Conservation (phyloP, 805 yeast species). For the Metschnikowia corniflorae region DNA sequence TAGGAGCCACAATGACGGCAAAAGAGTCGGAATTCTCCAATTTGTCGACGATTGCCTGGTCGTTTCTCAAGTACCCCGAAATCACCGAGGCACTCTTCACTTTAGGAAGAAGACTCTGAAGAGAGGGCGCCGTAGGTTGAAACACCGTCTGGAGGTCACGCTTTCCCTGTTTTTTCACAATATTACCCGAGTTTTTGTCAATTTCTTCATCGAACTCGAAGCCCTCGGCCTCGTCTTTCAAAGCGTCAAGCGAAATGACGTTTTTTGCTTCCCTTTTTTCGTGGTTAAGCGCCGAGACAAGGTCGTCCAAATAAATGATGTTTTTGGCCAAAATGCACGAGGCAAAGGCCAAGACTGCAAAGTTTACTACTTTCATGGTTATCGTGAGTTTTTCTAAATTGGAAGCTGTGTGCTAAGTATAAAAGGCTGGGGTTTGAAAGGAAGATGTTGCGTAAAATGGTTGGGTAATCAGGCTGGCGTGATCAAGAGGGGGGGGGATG, state of each 20-base stretch:
- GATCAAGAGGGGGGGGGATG: too few species aligned
- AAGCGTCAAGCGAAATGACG: slow-evolving; percentile 15
- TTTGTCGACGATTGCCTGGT: slow-evolving; percentile 44
- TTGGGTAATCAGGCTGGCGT: too few species aligned
- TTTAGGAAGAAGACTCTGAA: slow-evolving; percentile 38
- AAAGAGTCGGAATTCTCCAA: slow-evolving; percentile 45
- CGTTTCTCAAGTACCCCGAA: slow-evolving; percentile 67
- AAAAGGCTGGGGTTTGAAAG: too few species aligned
- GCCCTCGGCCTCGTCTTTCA: slow-evolving; percentile 9
- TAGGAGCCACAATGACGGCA: slow-evolving; percentile 65
- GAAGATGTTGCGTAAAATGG: too few species aligned
- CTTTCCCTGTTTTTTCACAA: not conserved
- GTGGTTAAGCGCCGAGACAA: slow-evolving; percentile 12
- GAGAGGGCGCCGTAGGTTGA: slow-evolving; percentile 16
- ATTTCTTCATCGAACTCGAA: slow-evolving; percentile 1
- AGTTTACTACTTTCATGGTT: slow-evolving; percentile 12
- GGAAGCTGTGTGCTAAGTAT: too few species aligned
- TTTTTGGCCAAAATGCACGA: slow-evolving; percentile 17
- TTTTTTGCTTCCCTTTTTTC: slow-evolving; percentile 21
- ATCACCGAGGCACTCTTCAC: slow-evolving; percentile 50
- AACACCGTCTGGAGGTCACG: slow-evolving; percentile 11
- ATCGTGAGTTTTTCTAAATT: too few species aligned
- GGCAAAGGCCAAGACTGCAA: slow-evolving; percentile 16
- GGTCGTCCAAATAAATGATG: slow-evolving; percentile 14
- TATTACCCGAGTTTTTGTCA: not conserved